A percentile compares a stretch with the other conserved stretches of the same genome.
phyloP scores from a whole-genome alignment of 345 rosid genomes.

The Populus alba region DNA sequence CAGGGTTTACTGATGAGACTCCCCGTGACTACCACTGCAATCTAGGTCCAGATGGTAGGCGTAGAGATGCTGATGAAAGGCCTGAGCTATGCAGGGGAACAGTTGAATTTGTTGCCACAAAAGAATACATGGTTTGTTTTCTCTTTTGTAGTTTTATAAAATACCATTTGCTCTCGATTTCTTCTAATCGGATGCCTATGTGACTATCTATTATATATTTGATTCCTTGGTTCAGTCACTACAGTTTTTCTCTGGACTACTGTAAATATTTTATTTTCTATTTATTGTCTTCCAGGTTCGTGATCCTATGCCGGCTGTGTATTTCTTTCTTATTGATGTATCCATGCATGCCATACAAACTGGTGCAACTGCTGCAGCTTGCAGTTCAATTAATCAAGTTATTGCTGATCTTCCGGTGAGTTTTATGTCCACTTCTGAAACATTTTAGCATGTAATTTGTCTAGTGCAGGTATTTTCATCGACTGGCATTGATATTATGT shows the following conservation, averaged over 20 bases:
- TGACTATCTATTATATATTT: background rate
- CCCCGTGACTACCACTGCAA: constrained; percentile 87
- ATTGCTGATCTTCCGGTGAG: constrained; percentile 91
- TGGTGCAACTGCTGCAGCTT: constrained; percentile 97
- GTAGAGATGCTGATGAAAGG: constrained; percentile 94
- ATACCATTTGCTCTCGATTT: background rate
- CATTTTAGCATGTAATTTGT: constrained; percentile 1
- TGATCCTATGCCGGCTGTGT: constrained; percentile 97
- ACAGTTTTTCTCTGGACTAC: background rate
- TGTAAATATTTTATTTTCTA: background rate
- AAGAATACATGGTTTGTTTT: constrained; percentile 83
- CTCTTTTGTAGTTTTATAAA: background rate
- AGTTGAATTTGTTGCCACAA: constrained; percentile 87
- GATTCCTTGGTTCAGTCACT: background rate
- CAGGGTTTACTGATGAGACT: constrained; percentile 82
- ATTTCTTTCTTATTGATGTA: constrained; percentile 92
- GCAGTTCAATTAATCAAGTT: constrained; percentile 92
- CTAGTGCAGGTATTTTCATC: background rate
- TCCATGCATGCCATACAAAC: constrained; percentile 92
- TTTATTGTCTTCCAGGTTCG: constrained; percentile 59
- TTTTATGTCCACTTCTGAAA: constrained; percentile 2
- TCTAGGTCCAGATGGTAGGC: constrained; percentile 89
- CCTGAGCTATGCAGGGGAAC: constrained; percentile 94
- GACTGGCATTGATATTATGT: background rate
- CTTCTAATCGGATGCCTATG: background rate